Evolutionary conservation across 805 yeast species (phyloP).

Genomic region (Candida peoriensis): DNA sequence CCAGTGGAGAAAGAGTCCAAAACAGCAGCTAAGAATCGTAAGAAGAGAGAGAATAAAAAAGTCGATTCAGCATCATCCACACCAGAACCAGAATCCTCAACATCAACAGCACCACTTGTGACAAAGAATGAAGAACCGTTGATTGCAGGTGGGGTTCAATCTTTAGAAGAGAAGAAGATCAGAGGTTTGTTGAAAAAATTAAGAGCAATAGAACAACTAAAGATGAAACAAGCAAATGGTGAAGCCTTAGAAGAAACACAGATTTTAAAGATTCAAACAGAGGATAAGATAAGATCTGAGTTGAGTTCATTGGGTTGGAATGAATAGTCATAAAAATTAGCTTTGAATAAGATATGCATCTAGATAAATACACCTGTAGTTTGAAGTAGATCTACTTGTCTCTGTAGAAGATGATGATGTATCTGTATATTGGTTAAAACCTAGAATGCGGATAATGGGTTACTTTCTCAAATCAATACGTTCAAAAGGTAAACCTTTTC

Average conservation of each 20-base stretch:
- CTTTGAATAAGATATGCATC: not conserved
- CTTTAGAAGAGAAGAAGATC: conserved; percentile 88
- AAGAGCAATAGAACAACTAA: conserved; percentile 90
- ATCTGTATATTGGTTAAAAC: conserved; percentile 1
- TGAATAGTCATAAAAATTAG: conserved; percentile 24
- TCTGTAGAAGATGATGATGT: not conserved
- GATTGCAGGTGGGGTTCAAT: conserved; percentile 56
- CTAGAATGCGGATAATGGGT: no score
- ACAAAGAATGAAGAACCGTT: conserved; percentile 28
- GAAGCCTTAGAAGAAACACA: conserved; percentile 92
- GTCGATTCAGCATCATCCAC: conserved; percentile 19
- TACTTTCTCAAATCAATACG: conserved; percentile 46
- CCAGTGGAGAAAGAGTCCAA: conserved; percentile 46
- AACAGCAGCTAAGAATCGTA: conserved; percentile 67
- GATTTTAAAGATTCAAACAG: conserved; percentile 82
- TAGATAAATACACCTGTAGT: not conserved
- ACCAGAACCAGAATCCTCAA: conserved; percentile 7
- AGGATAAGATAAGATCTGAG: conserved; percentile 72
- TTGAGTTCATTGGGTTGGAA: conserved; percentile 72
- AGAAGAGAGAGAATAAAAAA: conserved; percentile 65
- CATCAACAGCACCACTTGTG: conserved; percentile 14
- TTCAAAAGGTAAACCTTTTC: conserved; percentile 41
- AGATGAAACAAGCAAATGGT: conserved; percentile 76
- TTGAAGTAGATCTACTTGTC: not conserved
- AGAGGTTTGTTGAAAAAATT: conserved; percentile 87